Percentiles rank a stretch among this genome's conserved stretches.
Evolutionary conservation across 768 basidiomycete species (phyloP).

Genomic region (Lyophyllum shimeji): DNA sequence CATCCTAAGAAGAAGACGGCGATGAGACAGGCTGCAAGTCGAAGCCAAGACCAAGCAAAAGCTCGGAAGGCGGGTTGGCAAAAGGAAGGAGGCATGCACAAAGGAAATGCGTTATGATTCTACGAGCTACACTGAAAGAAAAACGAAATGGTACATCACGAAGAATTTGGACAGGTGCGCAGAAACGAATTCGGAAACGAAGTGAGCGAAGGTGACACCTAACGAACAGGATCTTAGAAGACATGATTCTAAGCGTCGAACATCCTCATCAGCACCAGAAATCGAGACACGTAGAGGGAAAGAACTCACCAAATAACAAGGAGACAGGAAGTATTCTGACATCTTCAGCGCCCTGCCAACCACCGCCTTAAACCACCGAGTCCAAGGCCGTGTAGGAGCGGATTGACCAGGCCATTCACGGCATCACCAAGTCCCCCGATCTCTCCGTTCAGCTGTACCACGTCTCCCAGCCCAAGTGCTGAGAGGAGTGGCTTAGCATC

Average conservation of each 20-base stretch:
- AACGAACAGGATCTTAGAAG: not conserved
- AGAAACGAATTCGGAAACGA: not conserved
- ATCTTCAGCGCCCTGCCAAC: not conserved
- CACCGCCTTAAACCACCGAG: slow-evolving; percentile 14
- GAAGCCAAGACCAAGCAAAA: not conserved
- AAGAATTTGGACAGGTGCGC: not conserved
- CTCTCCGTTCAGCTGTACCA: slow-evolving; percentile 8
- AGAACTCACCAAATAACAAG: not conserved
- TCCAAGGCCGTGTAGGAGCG: slow-evolving; percentile 11
- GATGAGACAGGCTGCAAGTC: not conserved
- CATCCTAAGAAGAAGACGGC: not conserved
- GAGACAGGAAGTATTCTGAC: not conserved
- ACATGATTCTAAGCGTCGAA: not conserved
- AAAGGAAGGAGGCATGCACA: not conserved
- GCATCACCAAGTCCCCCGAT: too few relatives aligned
- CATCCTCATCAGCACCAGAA: not conserved
- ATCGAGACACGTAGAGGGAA: not conserved
- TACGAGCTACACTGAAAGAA: not conserved
- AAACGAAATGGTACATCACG: not conserved
- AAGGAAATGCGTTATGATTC: not conserved
- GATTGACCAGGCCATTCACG: slow-evolving; percentile 12
- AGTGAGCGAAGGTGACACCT: not conserved
- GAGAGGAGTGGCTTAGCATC: slow-evolving; percentile 16
- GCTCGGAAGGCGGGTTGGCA: not conserved
- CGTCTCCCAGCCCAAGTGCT: slow-evolving; percentile 12